Evolutionary conservation across 805 yeast genomes (phyloP), one percentile per base, ranked within the genome.

Genomic region (Saturnispora ahearnii): DNA sequence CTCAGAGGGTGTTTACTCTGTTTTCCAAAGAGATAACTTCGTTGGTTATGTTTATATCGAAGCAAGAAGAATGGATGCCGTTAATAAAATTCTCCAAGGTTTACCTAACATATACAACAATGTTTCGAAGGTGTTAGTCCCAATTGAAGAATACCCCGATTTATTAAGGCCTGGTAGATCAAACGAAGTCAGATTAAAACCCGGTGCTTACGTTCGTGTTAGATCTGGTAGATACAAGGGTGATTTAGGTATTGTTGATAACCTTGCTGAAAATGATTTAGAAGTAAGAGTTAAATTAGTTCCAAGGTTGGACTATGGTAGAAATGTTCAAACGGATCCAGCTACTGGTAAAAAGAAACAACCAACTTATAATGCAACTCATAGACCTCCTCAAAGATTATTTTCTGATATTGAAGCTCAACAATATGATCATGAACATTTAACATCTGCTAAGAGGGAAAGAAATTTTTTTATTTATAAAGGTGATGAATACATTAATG

Each of bases 71-170:
- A 84, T 90, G 55, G 88, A 93, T 53, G 96, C 96, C 22, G 95
- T 91, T 40, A 87, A 84, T 62, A 82, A 79, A 51, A 96, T 96
- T 15, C 76, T 91, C 52, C 79, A 81, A 44, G 98, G 98, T 68
- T 77, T 93, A 64, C 91, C 93, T 32, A 90, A 89, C 66, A 82
- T 91, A 33, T 93, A 84, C 59, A 57, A 59, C 36, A 84, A 84
- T 60, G 53, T 53, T 29, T 45, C 51, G 13, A 86, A 87, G 67
- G 75, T 90, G 46, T 73, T 91, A 53, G 96, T 93, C 44, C 99
- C 99, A 5, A 93, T 93, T 51, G 87, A 87, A 64, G 99, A 93
- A 68, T 86, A 89, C 65, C 96, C 96, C 2, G 95, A 90, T 65
- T 73, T 93, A 60, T 74, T 93, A 63, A 85, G 95, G 62, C 96